Base-by-base conservation (phyloP, 176 grass and related monocot species). In the Aechmea fasciata region DNA sequence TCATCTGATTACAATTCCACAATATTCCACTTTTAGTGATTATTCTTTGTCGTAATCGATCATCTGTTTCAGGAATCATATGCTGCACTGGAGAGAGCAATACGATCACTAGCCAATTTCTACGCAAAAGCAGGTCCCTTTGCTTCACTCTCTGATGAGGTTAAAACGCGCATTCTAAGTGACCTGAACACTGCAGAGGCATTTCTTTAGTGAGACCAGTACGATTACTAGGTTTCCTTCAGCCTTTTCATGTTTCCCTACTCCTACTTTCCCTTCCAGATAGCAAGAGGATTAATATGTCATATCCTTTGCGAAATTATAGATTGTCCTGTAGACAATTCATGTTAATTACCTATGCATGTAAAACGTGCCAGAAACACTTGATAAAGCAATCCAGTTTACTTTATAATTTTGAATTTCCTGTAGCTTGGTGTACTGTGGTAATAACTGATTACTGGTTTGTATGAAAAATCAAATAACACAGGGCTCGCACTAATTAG, bases 51-150 rank as follows among this genome's bases (percentile, higher is more conserved):
- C 11, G 29, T 11, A 10, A 12, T n/a, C 25, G 5, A 13, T 63
- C 14, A 4, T 3, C 11, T 48, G 0, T 49, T 71, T 65, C 80
- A 99, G 94, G 89, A 99, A 49, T 99, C 89, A 17, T 90, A 93
- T 63, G 71, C 76, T 47, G 86, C 84, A 57, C 52, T 99, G 69
- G 94, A 99, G 79, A 93, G 75, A 74, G 87, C 84, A 62, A 90
- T 99, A 77, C 83, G 82, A 71, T 88, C 84, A 22, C 25, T 90
- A 26, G 89, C 94, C 0, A 84, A 82, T 79, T 99, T 90, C 74
- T 90, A 99, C 76, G 85, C 87, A 22, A 93, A 88, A 67, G 86
- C 89, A 80, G 94, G 94, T 3, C 94, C 87, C 33, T 86, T 78
- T 2, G 94, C 84, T 17, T 70, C 85, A 13, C 77, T 93, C 13